Evolutionary conservation across 1,284 basidiomycete genomes (phyloP), one percentile per base, ranked within the genome.

Genomic region (Malassezia equina): DNA sequence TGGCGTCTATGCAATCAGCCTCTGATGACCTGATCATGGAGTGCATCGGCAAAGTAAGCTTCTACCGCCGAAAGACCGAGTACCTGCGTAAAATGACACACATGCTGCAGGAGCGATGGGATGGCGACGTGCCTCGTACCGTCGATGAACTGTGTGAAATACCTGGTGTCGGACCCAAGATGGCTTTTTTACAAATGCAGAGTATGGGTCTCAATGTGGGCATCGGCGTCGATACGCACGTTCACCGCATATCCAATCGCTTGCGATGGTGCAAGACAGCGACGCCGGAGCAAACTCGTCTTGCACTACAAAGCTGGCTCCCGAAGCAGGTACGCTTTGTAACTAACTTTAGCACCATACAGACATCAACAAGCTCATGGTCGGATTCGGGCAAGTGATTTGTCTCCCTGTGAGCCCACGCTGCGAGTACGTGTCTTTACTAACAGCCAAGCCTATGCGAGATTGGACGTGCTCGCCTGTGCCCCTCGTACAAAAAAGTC

Each of bases 211-310:
- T 88, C 43, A 91, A 94, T 65, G 79, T 82, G n/a, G 93, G 91
- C 0, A 94, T 98, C 33, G 93, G 93, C 0, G 91, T 96, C 0
- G 93, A 96, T 66, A 86, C 89, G 0, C 90, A 98, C 69, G 93
- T 98, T 1, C 90, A 96, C 65, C 80, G 93, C 0, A 91, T 96
- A 53, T 89, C 90, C 12, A 93, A 95, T 66, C 80, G 90, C 17
- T 76, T 96, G 0, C 84, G 86, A 21, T 96, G 93, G 93, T 89
- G 94, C 75, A 81, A 82, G 51, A 93, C 90, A 0, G 88, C 84
- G 64, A 86, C 80, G 1, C 86, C 93, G 0, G 91, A 96, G 73
- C 82, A 87, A 67, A 95, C 93, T 0, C 50, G 72, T 0, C 52
- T 71, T 9, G 65, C 64, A 19, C 50, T 74, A 4, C 70, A 74